Evolutionary conservation across 208 protist genomes (phyloP), one percentile per base, ranked within the genome.

Genomic region (Wallacemonas collosoma): DNA sequence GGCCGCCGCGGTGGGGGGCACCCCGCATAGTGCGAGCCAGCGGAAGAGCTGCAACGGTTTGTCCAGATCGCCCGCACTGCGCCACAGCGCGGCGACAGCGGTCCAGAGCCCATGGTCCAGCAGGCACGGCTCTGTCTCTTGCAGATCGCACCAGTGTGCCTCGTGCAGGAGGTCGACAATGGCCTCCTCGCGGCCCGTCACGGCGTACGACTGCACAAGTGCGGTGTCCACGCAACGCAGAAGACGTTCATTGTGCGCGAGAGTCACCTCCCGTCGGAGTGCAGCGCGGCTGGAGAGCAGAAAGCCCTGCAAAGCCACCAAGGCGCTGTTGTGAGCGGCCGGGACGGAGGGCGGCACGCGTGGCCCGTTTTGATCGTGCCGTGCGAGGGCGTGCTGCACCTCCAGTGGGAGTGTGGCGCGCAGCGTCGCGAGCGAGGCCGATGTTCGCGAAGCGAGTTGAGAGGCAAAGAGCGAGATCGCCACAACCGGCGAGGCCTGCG

Each of bases 61-160:
- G 6, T 77, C 73, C 36, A 78, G 80, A 26, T 57, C 51, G 2
- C 63, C 68, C 36, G 71, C 45, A 0, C 44, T 50, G 47, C 83
- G 71, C 73, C 80, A 84, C 8, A 91, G 65, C 11, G 77, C 39
- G 1, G 76, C 72, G 8, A 89, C 69, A 7, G 82, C 71, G 48
- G 87, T 80, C 90, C 90, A 95, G 41, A 88, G 78, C 41, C 56
- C 63, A 57, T 73, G 80, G 2, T 79, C 65, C 3, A 41, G 54
- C 41, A 95, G 70, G 48, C 90, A 79, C 2, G 44, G 41, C 35
- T 72, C 80, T 2, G 68, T 63, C 12, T 87, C 79, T 7, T 71
- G 57, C 11, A 76, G 65, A 2, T 72, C 70, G 57, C 85, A 91
- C 7, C 55, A 73, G 69, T 84, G 85, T 12, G 76, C 63, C 14